Base-by-base conservation (phyloP, 2,329 filamentous ascomycete genomes). In the Celoporthe dispersa region DNA sequence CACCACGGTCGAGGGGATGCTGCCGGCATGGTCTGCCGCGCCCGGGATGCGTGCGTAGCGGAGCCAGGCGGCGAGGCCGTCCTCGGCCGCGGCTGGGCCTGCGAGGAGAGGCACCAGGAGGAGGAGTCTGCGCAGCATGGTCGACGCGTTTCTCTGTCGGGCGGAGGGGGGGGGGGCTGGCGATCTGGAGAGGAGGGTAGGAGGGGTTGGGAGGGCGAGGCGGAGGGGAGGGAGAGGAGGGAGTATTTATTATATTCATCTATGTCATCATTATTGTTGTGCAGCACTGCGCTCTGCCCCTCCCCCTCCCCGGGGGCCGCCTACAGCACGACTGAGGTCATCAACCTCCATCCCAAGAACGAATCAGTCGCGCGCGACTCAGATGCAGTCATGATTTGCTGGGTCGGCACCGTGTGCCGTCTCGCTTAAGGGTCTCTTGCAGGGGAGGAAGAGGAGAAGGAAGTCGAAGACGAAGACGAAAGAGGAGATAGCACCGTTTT, bases 41-140 rank as follows among this genome's bases (percentile, higher is more conserved):
- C 73, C 67, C 14, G 79, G 72, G 25, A 90, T 75, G 11, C 84
- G 82, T 41, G 89, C 88, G 76, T 92, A 92, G 64, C 90, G 85
- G 68, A 92, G 78, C 90, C 90, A 92, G 63, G 82, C 90, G 69
- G 85, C 80, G 33, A 89, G 79, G 14, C 90, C 90, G 75, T 87
- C 85, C 74, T 92, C 90, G 53, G 88, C 88, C 60, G 78, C 78
- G 55, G 76, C 83, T 51, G 84, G 74, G 75, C 79, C 78, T 55
- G 51, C 51, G 72, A 79, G 70, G 53, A 73, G 71, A 67, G 76
- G 73, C 48, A 79, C 63, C 62, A 59, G 55, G 31, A 78, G 68
- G 72, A 76, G 74, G 48, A 75, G 67, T 59, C 73, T 72, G 68
- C 76, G 77, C 78, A 80, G 79, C 68, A 22, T 76, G 31, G 44